phyloP scores from a whole-genome alignment of 2,329 filamentous ascomycete genomes.

The Zasmidium citrigriseum region DNA sequence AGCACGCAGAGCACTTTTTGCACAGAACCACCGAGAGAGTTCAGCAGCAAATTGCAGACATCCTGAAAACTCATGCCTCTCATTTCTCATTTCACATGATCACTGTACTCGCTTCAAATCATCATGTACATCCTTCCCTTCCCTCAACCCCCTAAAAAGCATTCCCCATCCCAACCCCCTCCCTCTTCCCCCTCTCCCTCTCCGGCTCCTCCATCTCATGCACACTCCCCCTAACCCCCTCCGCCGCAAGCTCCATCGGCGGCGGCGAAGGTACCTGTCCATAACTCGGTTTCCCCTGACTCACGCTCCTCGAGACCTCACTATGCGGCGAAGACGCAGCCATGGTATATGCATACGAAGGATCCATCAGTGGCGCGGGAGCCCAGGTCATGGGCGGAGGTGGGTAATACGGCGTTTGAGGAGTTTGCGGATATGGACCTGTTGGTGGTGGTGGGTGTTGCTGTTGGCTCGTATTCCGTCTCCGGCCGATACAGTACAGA shows the following conservation, averaged over 20 bases:
- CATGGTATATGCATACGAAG: too few species aligned
- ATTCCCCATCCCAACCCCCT: neutral
- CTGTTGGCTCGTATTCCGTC: constrained; percentile 9
- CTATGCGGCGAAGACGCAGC: neutral
- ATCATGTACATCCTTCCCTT: too few species aligned
- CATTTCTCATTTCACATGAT: too few species aligned
- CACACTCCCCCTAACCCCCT: constrained; percentile 1
- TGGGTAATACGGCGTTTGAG: constrained; percentile 4
- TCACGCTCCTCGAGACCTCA: neutral
- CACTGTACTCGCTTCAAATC: too few species aligned
- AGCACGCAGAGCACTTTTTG: too few species aligned
- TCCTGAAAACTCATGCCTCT: too few species aligned
- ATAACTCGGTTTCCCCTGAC: neutral
- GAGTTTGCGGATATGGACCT: constrained; percentile 5
- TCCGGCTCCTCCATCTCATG: constrained; percentile 6
- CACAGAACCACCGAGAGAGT: too few species aligned
- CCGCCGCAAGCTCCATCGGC: constrained; percentile 6
- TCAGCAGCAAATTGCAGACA: too few species aligned
- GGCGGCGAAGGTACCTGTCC: neutral
- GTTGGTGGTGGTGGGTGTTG: neutral
- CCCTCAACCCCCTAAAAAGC: neutral
- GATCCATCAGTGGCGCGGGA: neutral
- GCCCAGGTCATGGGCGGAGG: constrained; percentile 3
- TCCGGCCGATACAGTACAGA: constrained; percentile 15
- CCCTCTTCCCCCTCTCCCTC: neutral